Evolutionary conservation across 2,329 filamentous ascomycete genomes (phyloP).

Genomic region (Curvularia lunata): DNA sequence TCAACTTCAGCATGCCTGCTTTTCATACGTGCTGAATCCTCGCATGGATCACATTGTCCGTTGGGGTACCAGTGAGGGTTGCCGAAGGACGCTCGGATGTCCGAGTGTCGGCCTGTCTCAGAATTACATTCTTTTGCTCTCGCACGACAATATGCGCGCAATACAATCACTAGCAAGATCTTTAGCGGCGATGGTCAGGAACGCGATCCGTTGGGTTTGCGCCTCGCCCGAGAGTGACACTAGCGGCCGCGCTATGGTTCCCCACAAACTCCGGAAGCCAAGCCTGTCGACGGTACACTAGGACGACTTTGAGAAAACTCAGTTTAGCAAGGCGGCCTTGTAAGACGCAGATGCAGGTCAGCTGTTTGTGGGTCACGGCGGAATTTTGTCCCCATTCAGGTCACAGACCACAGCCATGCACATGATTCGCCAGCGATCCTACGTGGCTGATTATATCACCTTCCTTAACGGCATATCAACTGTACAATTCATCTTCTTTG

Average conservation of each 20-base stretch:
- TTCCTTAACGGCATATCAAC: slow-evolving; percentile 24
- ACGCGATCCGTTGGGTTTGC: slow-evolving; percentile 15
- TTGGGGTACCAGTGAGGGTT: slow-evolving; percentile 29
- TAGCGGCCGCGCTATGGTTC: slow-evolving; percentile 37
- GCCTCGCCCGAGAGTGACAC: slow-evolving; percentile 24
- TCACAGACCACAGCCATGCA: slow-evolving; percentile 1
- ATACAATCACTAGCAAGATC: slow-evolving; percentile 22
- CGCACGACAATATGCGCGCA: slow-evolving; percentile 3
- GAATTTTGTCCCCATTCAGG: slow-evolving; percentile 12
- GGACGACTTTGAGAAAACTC: slow-evolving; percentile 3
- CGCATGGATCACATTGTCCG: slow-evolving; percentile 20
- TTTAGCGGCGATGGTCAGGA: slow-evolving; percentile 19
- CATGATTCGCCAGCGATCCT: slow-evolving; percentile 10
- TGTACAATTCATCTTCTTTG: not conserved
- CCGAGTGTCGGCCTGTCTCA: slow-evolving; percentile 19
- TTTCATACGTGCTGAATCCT: slow-evolving; percentile 25
- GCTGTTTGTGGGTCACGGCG: slow-evolving; percentile 5
- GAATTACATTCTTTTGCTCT: slow-evolving; percentile 12
- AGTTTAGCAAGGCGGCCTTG: slow-evolving; percentile 20
- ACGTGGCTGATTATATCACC: slow-evolving; percentile 10
- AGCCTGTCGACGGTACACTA: slow-evolving; percentile 22
- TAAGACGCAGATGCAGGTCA: slow-evolving; percentile 6
- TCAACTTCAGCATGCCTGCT: slow-evolving; percentile 7
- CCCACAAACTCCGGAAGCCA: slow-evolving; percentile 40
- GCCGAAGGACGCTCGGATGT: slow-evolving; percentile 30